phyloP scores from a whole-genome alignment of 148 eudicot species.

The Rhododendron mucronatum region DNA sequence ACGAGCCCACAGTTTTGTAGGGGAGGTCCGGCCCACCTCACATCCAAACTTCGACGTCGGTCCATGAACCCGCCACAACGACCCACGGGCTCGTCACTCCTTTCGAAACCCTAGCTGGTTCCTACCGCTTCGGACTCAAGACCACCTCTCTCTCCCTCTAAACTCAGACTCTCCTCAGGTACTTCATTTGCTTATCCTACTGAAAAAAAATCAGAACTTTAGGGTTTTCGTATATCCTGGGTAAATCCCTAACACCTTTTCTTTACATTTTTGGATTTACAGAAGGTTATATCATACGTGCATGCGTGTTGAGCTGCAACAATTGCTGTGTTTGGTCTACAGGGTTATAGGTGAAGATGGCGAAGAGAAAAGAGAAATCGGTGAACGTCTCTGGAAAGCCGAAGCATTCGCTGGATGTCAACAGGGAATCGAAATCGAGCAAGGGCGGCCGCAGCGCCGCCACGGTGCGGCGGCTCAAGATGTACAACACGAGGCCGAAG shows the following conservation, averaged over 20 bases:
- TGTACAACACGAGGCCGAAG: slow-evolving; percentile 72
- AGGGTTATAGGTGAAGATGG: slow-evolving; percentile 32
- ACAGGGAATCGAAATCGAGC: slow-evolving; percentile 36
- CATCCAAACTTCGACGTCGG: not conserved
- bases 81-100: not conserved
- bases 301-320: not conserved
- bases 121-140: not conserved
- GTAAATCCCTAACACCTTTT: not conserved
- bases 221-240: not conserved
- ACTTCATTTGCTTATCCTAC: not conserved
- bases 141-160: not conserved
- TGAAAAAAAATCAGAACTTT: not conserved
- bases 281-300: not conserved
- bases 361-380: slow-evolving; percentile 57
- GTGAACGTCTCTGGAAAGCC: slow-evolving; percentile 63
- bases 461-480: slow-evolving; percentile 92
- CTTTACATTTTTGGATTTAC: not conserved
- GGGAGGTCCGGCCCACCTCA: not conserved
- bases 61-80: not conserved
- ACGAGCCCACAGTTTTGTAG: not conserved
- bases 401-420: slow-evolving; percentile 77
- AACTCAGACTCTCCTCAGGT: not conserved
- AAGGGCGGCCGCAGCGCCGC: slow-evolving; percentile 62
- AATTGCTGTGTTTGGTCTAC: not conserved
- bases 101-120: not conserved